phyloP scores from a whole-genome alignment of 768 basidiomycete genomes.

The Lactarius hengduanensis region DNA sequence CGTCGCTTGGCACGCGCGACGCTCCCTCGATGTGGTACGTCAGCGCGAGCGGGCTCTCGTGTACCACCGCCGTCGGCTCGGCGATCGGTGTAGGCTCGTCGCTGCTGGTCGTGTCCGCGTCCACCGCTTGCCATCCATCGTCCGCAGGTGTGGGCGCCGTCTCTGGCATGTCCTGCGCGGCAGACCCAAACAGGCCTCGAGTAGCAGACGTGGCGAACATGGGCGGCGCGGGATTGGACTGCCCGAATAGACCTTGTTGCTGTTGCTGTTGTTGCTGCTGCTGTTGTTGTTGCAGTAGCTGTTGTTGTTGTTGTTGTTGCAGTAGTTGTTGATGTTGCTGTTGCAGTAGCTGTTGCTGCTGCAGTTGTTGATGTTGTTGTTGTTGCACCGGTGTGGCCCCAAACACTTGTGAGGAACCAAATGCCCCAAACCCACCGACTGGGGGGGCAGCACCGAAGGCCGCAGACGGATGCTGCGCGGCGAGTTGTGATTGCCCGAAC shows the following conservation, averaged over 20 bases:
- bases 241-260: background rate
- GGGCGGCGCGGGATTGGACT: background rate
- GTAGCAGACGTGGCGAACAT: constrained; percentile 26
- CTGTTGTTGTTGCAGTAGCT: too few relatives aligned
- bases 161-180: background rate
- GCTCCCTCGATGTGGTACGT: constrained; percentile 51
- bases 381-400: background rate
- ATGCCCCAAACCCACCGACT: background rate
- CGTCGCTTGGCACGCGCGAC: constrained; percentile 54
- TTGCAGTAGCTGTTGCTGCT: too few relatives aligned
- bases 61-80: constrained; percentile 46
- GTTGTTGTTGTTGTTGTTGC: too few relatives aligned
- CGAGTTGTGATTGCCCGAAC: background rate
- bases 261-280: background rate
- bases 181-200: background rate
- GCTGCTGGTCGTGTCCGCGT: background rate
- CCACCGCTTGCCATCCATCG: constrained; percentile 2
- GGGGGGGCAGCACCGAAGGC: too few relatives aligned
- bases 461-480: background rate
- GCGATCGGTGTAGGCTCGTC: constrained; percentile 24
- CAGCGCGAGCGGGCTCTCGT: constrained; percentile 52
- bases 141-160: background rate
- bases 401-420: background rate
- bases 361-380: too few relatives aligned
- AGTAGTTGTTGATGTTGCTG: too few relatives aligned